Percentiles rank a stretch among this genome's conserved stretches.
phyloP scores from a whole-genome alignment of 83 land plant species.

The Diphasiastrum complanatum region DNA sequence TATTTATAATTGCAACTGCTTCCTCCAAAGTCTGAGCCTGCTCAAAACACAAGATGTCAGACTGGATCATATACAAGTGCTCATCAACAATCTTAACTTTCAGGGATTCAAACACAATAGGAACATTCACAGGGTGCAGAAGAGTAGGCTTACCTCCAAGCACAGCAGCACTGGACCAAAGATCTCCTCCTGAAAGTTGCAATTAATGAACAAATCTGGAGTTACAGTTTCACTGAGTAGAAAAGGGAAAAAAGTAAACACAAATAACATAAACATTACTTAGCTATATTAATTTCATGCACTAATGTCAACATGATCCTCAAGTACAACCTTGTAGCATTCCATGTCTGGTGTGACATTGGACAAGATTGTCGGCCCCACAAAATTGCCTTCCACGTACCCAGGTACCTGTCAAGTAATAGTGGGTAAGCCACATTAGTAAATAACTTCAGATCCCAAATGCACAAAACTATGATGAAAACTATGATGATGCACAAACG shows the following conservation, averaged over 20 bases:
- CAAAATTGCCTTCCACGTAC: conserved; percentile 82
- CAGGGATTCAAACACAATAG: neutral
- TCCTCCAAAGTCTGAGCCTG: conserved; percentile 79
- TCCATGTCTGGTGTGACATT: conserved; percentile 79
- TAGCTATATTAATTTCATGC: too few relatives aligned
- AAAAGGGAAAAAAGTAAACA: too few relatives aligned
- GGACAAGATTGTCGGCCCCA: conserved; percentile 83
- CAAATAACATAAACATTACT: too few relatives aligned
- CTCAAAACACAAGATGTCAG: neutral
- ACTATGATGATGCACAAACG: too few relatives aligned
- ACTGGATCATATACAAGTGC: neutral
- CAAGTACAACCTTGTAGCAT: conserved; percentile 62
- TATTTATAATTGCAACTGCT: conserved; percentile 72
- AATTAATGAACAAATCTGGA: too few relatives aligned
- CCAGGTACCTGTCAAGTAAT: conserved; percentile 55
- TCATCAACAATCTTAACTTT: neutral
- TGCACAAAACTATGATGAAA: too few relatives aligned
- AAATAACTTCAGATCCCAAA: too few relatives aligned
- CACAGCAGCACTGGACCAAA: conserved; percentile 93
- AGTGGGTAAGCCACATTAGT: too few relatives aligned
- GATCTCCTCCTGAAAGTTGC: conserved; percentile 96
- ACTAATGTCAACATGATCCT: too few relatives aligned
- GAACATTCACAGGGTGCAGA: neutral
- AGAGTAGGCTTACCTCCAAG: conserved; percentile 51
- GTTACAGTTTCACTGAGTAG: too few relatives aligned